Conservation (phyloP, 2,329 filamentous ascomycete species). For the Coniochaeta prunicola region DNA sequence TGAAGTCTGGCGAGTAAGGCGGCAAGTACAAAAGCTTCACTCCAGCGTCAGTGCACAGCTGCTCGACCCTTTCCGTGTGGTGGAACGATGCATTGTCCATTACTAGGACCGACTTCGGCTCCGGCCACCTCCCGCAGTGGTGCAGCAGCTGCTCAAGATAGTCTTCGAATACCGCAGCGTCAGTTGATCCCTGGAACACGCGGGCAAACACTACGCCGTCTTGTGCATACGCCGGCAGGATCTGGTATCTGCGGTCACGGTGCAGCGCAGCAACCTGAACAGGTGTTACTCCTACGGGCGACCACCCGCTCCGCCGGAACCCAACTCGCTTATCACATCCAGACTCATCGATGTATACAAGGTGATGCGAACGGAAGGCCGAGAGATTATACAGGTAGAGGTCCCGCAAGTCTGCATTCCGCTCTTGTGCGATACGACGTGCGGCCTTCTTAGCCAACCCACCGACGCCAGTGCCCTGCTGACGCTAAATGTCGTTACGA, state of each 20-base stretch:
- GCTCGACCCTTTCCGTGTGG: neutral
- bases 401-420: conserved; percentile 25
- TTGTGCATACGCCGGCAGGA: conserved; percentile 16
- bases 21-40: neutral
- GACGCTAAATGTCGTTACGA: neutral
- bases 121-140: conserved; percentile 18
- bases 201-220: conserved; percentile 20
- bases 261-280: conserved; percentile 16
- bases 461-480: conserved; percentile 9
- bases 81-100: conserved; percentile 24
- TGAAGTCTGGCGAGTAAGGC: neutral
- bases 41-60: neutral
- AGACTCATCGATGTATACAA: conserved; percentile 29
- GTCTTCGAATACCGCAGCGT: conserved; percentile 20
- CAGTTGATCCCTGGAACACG: conserved; percentile 21
- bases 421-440: conserved; percentile 7
- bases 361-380: conserved; percentile 21
- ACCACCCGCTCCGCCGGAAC: conserved; percentile 26
- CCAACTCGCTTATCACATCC: conserved; percentile 25
- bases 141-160: conserved; percentile 21
- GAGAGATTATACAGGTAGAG: conserved; percentile 25
- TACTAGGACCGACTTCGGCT: conserved; percentile 22
- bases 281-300: conserved; percentile 19
- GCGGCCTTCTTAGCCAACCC: too few species aligned
- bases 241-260: conserved; percentile 14